Evolutionary conservation across 768 basidiomycete species (phyloP).

Genomic region (Pulveroboletus ravenelii): DNA sequence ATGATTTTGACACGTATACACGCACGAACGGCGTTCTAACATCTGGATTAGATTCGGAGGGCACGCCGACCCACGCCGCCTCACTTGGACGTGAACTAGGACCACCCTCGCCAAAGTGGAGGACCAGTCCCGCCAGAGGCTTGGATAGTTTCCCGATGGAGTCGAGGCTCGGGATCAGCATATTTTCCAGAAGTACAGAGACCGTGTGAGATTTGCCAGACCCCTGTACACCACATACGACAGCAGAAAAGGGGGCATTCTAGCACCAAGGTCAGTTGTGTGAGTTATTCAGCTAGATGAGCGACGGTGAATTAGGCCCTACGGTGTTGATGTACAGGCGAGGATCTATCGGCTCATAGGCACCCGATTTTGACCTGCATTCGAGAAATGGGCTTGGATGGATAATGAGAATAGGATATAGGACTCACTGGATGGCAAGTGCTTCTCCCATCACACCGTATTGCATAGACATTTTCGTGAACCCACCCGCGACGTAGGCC

Average conservation of each 20-base stretch:
- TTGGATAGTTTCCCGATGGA: slow-evolving; percentile 47
- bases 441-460: slow-evolving; percentile 53
- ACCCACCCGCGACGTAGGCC: slow-evolving; percentile 32
- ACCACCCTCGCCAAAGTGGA: slow-evolving; percentile 65
- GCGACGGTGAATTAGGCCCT: slow-evolving; percentile 6
- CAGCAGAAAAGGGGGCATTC: slow-evolving; percentile 66
- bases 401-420: background rate
- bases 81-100: slow-evolving; percentile 51
- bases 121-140: slow-evolving; percentile 53
- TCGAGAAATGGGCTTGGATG: background rate
- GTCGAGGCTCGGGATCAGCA: slow-evolving; percentile 49
- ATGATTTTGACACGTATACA: slow-evolving; percentile 56
- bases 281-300: background rate
- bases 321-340: slow-evolving; percentile 65
- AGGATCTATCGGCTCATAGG: slow-evolving; percentile 37
- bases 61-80: slow-evolving; percentile 51
- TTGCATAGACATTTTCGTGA: slow-evolving; percentile 35
- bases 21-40: slow-evolving; percentile 26
- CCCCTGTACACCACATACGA: slow-evolving; percentile 70
- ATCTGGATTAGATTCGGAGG: slow-evolving; percentile 26
- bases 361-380: slow-evolving; percentile 27
- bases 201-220: slow-evolving; percentile 71
- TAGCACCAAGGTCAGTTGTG: slow-evolving; percentile 15
- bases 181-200: slow-evolving; percentile 60
- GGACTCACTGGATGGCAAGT: slow-evolving; percentile 27